phyloP scores from a whole-genome alignment of 768 basidiomycete species.

The Phlebiopsis flavidoalba region DNA sequence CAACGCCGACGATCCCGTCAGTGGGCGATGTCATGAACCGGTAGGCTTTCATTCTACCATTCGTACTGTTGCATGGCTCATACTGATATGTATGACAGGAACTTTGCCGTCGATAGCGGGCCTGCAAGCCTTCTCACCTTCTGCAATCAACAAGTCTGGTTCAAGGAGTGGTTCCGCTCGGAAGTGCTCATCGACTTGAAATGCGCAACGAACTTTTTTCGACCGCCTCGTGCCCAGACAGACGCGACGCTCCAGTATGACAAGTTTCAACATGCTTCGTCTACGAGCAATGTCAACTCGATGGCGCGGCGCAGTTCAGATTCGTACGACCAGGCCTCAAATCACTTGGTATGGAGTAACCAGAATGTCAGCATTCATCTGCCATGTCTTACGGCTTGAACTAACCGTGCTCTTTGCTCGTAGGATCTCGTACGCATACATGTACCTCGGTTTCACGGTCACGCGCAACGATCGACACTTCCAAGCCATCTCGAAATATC shows the following conservation, averaged over 20 bases:
- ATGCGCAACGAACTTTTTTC: conserved; percentile 76
- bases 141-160: conserved; percentile 32
- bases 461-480: conserved; percentile 81
- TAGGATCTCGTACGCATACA: conserved; percentile 81
- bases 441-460: conserved; percentile 80
- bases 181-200: conserved; percentile 84
- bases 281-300: conserved; percentile 64
- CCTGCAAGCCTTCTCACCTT: conserved; percentile 85
- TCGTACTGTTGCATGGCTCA: background rate
- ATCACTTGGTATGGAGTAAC: conserved; percentile 59
- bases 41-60: conserved; percentile 31
- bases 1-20: conserved; percentile 77
- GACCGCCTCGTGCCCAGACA: conserved; percentile 87
- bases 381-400: background rate
- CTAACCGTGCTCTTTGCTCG: background rate
- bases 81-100: conserved; percentile 39
- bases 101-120: conserved; percentile 73
- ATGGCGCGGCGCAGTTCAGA: conserved; percentile 34
- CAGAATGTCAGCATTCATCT: conserved; percentile 49
- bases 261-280: conserved; percentile 90
- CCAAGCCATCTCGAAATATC: conserved; percentile 77
- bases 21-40: conserved; percentile 82
- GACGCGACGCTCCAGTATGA: conserved; percentile 84
- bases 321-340: conserved; percentile 24
- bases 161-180: conserved; percentile 75